Conservation (phyloP, 176 grass and related monocot genomes). For the Ampelocalamus luodianensis region DNA sequence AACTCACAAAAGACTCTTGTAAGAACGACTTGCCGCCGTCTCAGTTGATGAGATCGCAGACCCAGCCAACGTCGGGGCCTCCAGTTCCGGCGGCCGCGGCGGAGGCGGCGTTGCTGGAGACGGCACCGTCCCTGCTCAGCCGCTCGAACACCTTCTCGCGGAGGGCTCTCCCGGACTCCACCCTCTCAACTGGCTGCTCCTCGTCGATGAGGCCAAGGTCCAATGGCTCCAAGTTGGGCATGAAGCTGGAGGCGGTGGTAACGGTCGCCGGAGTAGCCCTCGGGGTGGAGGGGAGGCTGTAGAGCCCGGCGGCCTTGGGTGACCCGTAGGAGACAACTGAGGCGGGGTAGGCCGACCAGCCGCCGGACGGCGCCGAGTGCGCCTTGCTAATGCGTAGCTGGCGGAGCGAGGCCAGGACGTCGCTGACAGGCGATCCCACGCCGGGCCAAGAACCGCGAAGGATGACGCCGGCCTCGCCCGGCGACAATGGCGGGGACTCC, state of each 20-base stretch:
- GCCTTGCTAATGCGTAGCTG: conserved; percentile 70
- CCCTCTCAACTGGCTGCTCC: conserved; percentile 64
- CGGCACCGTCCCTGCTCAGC: conserved; percentile 58
- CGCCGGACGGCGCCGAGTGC: conserved; percentile 55
- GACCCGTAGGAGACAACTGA: conserved; percentile 45
- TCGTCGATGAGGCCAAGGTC: conserved; percentile 47
- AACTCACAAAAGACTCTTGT: not conserved
- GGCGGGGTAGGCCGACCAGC: conserved; percentile 38
- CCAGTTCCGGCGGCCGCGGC: not conserved
- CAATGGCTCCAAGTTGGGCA: conserved; percentile 37
- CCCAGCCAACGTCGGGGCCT: conserved; percentile 71
- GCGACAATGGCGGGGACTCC: conserved; percentile 88
- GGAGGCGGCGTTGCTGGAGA: not conserved
- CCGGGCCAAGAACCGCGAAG: conserved; percentile 52
- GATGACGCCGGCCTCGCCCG: conserved; percentile 31
- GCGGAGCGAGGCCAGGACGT: conserved; percentile 63
- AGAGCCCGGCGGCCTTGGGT: conserved; percentile 45
- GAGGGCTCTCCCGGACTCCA: conserved; percentile 79
- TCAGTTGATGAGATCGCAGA: conserved; percentile 84
- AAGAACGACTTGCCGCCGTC: not conserved
- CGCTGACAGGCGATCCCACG: conserved; percentile 58
- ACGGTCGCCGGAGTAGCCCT: not conserved
- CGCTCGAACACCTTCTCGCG: conserved; percentile 76
- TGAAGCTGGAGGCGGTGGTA: not conserved
- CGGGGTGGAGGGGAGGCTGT: conserved; percentile 74